A percentile compares a stretch with the other conserved stretches of the same genome.
phyloP scores from a whole-genome alignment of 73 alveolate genomes.

The Uronychia binucleata region DNA sequence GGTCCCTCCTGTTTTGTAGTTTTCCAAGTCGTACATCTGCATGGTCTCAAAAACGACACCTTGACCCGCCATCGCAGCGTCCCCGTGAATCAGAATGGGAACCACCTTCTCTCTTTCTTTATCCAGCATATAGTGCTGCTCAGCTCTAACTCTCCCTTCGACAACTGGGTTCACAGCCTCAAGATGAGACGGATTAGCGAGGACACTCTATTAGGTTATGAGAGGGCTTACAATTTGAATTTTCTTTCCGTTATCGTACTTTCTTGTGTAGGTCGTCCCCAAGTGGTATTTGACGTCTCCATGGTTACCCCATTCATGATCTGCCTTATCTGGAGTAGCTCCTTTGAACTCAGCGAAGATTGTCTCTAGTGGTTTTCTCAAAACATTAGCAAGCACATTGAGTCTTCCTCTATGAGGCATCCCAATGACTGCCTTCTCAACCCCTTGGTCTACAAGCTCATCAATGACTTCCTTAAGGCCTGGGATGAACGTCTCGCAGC shows the following conservation, averaged over 20 bases:
- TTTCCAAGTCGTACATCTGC: constrained; percentile 84
- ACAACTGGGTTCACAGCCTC: constrained; percentile 95
- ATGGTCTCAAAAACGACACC: constrained; percentile 96
- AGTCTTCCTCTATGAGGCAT: constrained; percentile 98
- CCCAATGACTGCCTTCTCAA: constrained; percentile 85
- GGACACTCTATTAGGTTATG: no score
- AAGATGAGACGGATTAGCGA: constrained; percentile 94
- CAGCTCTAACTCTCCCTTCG: constrained; percentile 87
- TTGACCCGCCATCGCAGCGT: constrained; percentile 97
- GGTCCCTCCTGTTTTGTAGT: constrained; percentile 87
- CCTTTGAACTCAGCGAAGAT: constrained; percentile 71
- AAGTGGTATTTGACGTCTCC: constrained; percentile 88
- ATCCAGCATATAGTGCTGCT: constrained; percentile 71
- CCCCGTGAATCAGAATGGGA: constrained; percentile 89
- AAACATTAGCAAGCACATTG: constrained; percentile 82
- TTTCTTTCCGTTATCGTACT: constrained; percentile 37
- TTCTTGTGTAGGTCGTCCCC: constrained; percentile 61
- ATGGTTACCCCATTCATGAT: constrained; percentile 55
- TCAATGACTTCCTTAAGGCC: constrained; percentile 85
- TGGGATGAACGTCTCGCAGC: constrained; percentile 76
- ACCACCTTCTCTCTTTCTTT: constrained; percentile 42
- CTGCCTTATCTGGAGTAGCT: constrained; percentile 11
- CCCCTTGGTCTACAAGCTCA: constrained; percentile 74
- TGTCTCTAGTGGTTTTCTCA: constrained; percentile 69
- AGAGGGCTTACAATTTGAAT: no score